phyloP scores from a whole-genome alignment of 805 yeast species.

The Kazachstania viticola region DNA sequence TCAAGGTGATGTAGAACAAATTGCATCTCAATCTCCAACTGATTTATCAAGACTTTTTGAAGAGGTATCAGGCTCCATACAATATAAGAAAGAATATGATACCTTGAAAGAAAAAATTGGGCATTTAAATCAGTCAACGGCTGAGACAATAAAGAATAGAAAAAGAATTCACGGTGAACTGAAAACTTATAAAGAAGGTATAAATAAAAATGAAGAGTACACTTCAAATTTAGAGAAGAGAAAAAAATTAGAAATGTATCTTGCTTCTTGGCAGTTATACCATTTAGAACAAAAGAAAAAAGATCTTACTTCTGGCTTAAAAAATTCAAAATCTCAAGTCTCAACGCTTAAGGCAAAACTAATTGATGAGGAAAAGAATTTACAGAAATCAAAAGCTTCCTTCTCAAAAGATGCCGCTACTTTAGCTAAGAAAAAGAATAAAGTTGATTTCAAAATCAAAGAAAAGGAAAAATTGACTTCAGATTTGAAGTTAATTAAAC shows the following conservation, averaged over 20 bases:
- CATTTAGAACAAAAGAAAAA: constrained; percentile 38
- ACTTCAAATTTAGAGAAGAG: constrained; percentile 43
- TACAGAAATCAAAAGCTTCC: constrained; percentile 31
- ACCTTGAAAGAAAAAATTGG: constrained; percentile 50
- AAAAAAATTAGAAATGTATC: constrained; percentile 33
- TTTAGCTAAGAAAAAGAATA: constrained; percentile 31
- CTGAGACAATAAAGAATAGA: constrained; percentile 53
- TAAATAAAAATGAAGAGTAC: constrained; percentile 57
- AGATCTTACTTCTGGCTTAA: constrained; percentile 14
- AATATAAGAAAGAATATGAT: constrained; percentile 57
- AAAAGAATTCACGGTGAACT: constrained; percentile 63
- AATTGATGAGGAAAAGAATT: constrained; percentile 26
- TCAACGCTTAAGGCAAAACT: constrained; percentile 27
- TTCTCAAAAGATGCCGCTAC: constrained; percentile 37
- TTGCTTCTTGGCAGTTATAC: constrained; percentile 52
- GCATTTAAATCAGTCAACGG: constrained; percentile 50
- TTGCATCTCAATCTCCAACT: constrained; percentile 74
- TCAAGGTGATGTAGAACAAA: constrained; percentile 93
- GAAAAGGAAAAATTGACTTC: constrained; percentile 34
- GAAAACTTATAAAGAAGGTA: constrained; percentile 66
- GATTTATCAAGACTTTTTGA: constrained; percentile 71
- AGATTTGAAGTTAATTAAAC: constrained; percentile 48
- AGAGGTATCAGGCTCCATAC: constrained; percentile 71
- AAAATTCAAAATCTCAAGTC: constrained; percentile 18
- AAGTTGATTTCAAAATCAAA: constrained; percentile 27